Base-by-base conservation (phyloP, 148 eudicot genomes). In the Linanthus parryae region DNA sequence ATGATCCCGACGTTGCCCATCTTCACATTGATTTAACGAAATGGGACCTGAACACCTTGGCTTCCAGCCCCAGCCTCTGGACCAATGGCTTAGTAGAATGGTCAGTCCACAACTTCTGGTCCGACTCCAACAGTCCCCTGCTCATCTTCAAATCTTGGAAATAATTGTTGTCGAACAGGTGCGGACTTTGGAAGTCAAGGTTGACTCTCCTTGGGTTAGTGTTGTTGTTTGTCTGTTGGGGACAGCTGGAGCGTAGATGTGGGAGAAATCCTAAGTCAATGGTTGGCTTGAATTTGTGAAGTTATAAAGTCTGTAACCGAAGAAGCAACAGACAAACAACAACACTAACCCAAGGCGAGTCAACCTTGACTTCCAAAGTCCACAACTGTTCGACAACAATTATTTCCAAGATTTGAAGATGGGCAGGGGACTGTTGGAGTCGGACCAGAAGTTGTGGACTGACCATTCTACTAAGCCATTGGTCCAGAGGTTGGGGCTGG, bases 21-120 rank as follows among this genome's bases (percentile, higher is more conserved):
- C 51, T 57, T 68, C 57, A 68, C 73, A 68, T 68, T 12, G 73
- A 29, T n/a, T 34, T 62, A n/a, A 63, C 73, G 19, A 68, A 68
- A 34, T 68, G 67, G 0, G 28, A 29, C 11, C 57, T 30, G 15
- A 68, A 68, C 12, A 5, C 44, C 41, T 44, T 56, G 1, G 53
- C 52, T 3, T 4, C 33, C n/a, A 61, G 37, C 3, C 66, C 70
- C 31, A 42, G 57, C 17, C 58, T 34, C 22, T 62, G 63, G n/a
- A 45, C 68, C 5, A 50, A 44, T 1, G 25, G 10, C 22, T 39
- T 63, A 8, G 73, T 68, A 0, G 63, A 35, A 29, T 49, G 23
- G 21, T 68, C 63, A 0, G 46, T 46, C 73, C 73, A 68, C 8
- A 68, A 4, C 40, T 24, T 57, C 33, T 57, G 67, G 53, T 68